Evolutionary conservation across 2,329 filamentous ascomycete genomes (phyloP).

Genomic region (Aspergillus piperis): DNA sequence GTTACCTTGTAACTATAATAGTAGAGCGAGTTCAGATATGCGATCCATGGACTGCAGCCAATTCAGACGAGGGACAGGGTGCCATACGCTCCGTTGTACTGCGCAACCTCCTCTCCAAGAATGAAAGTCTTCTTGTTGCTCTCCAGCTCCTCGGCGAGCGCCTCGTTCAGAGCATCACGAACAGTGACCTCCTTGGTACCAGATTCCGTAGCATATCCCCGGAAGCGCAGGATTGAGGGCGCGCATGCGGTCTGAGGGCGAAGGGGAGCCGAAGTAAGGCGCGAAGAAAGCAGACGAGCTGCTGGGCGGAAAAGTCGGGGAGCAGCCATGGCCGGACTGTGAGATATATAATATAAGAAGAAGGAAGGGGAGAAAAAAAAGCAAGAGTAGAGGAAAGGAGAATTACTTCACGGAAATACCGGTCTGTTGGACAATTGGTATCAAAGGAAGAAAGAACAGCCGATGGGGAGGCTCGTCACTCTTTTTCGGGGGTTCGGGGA

Average conservation of each 20-base stretch:
- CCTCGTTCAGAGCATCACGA: constrained; percentile 95
- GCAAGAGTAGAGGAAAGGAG: constrained; percentile 18
- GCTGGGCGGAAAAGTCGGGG: constrained; percentile 66
- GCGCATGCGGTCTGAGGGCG: constrained; percentile 54
- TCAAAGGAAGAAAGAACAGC: constrained; percentile 14
- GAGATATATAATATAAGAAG: constrained; percentile 25
- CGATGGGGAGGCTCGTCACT: constrained; percentile 9
- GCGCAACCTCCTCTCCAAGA: constrained; percentile 95
- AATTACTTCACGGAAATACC: constrained; percentile 6
- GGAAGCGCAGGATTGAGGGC: constrained; percentile 49
- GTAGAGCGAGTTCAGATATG: constrained; percentile 39
- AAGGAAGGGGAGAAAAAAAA: constrained; percentile 17
- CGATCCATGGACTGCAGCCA: background rate
- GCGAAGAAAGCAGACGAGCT: constrained; percentile 61
- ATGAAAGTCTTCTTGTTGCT: constrained; percentile 92
- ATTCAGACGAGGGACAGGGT: constrained; percentile 8
- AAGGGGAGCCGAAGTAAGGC: constrained; percentile 51
- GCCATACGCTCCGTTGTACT: constrained; percentile 92
- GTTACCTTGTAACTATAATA: constrained; percentile 86
- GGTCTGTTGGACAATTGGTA: background rate
- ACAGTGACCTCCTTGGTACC: constrained; percentile 92
- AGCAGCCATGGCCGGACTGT: constrained; percentile 56
- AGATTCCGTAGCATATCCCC: constrained; percentile 59
- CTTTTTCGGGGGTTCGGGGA: background rate
- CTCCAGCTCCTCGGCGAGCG: constrained; percentile 96